These are phyloP conservation scores for Penicillium alfredii DNA, from an alignment of 495 filamentous ascomycete species.

Conservation along the genomic window DNA sequence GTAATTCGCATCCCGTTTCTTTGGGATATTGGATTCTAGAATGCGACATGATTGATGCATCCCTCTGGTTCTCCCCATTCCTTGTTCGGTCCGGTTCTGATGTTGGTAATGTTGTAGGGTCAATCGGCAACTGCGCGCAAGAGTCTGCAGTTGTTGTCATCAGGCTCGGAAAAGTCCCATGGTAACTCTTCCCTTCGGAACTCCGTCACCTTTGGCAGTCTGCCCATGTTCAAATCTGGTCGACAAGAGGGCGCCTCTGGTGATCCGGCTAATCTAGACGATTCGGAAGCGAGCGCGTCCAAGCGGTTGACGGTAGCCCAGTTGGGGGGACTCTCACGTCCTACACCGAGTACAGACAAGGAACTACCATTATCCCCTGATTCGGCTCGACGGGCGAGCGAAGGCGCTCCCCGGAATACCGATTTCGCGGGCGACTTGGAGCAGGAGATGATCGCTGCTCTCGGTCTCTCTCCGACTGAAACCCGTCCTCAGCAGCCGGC, in stretches of 20 bases:
- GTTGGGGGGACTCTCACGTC: no score
- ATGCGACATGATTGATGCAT: constrained; percentile 38
- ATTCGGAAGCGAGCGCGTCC: constrained; percentile 7
- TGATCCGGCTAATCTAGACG: constrained; percentile 1
- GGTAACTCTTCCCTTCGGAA: constrained; percentile 17
- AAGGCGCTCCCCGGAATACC: neutral
- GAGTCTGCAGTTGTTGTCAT: constrained; percentile 16
- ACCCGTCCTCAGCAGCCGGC: constrained; percentile 4
- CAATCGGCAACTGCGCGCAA: constrained; percentile 25
- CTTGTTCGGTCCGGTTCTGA: constrained; percentile 20
- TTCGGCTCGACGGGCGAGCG: neutral
- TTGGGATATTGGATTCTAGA: constrained; percentile 29
- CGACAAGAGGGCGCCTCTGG: constrained; percentile 2
- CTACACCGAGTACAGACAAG: no score
- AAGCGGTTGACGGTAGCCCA: no score
- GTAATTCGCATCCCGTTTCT: constrained; percentile 31
- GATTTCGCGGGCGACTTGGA: constrained; percentile 12
- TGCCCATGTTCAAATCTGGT: constrained; percentile 22
- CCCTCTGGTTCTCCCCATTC: constrained; percentile 13
- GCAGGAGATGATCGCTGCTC: constrained; percentile 23
- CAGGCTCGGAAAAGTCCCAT: constrained; percentile 12
- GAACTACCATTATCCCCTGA: constrained; percentile 3
- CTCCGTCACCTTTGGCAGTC: constrained; percentile 20
- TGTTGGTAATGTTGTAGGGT: constrained; percentile 41
- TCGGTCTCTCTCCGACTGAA: constrained; percentile 21